Evolutionary conservation across 192 early-diverging fungal genomes (phyloP).

Genomic region (Coemansia sp.): DNA sequence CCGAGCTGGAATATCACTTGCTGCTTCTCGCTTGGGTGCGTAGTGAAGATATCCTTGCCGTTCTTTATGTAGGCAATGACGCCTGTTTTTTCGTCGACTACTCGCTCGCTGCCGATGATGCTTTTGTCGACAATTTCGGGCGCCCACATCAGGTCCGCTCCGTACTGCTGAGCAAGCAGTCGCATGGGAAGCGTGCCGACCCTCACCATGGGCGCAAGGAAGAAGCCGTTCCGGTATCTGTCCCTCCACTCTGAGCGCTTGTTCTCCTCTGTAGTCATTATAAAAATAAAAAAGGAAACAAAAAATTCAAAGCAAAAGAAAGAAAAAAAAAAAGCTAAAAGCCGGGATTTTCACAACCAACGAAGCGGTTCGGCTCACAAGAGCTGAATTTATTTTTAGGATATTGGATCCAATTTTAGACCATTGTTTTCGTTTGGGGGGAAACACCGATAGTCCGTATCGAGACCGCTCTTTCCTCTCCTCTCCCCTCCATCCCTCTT

Average conservation of each 20-base stretch:
- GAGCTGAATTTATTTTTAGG: background rate
- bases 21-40: conserved; percentile 76
- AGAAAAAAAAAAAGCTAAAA: background rate
- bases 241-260: conserved; percentile 16
- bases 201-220: conserved; percentile 98
- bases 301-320: background rate
- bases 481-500: conserved; percentile 1
- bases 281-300: background rate
- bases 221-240: conserved; percentile 57
- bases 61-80: conserved; percentile 78
- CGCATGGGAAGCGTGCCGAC: conserved; percentile 91
- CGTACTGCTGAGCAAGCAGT: conserved; percentile 80
- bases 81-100: conserved; percentile 72
- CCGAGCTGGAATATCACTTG: conserved; percentile 92
- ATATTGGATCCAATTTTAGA: background rate
- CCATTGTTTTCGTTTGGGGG: background rate
- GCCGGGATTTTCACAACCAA: background rate
- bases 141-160: conserved; percentile 93
- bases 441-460: too few species aligned
- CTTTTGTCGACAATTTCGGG: conserved; percentile 90
- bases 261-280: conserved; percentile 1
- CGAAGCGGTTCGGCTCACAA: background rate
- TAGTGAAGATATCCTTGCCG: conserved; percentile 66
- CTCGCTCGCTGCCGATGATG: conserved; percentile 72
- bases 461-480: background rate